Evolutionary conservation across 352 stramenopile species (phyloP), one percentile per base, ranked within the genome.

Genomic region (Phytophthora parvispora): DNA sequence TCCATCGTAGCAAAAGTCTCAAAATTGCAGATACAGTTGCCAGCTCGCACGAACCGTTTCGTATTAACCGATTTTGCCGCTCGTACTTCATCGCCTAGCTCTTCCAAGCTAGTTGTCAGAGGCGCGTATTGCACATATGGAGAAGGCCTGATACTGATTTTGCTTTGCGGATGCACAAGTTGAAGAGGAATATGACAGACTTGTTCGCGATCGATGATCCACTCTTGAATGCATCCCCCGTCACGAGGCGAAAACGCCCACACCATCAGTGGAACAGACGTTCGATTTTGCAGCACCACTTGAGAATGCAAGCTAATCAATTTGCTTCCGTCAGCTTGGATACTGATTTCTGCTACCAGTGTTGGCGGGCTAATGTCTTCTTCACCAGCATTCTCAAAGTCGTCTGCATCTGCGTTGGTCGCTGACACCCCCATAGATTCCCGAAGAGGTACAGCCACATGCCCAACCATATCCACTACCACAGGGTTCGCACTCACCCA

Each of bases 271-370:
- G 90, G 90, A 57, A 97, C 83, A 18, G 86, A 94, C 4, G 90
- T 96, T 74, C 89, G 83, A 42, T 97, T 97, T 68, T 94, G 86
- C 7, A 97, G 67, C 29, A 96, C 87, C 18, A 97, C 77, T 63
- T 96, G 90, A 28, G 90, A 97, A 70, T 96, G 90, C 13, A 97
- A 51, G 22, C 87, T 94, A 61, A 96, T 95, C 40, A 97, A 57
- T 60, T 97, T 97, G 69, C 89, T 97, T 6, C 90, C 90, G 57
- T 97, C 90, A 1, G 84, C 86, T 72, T 97, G 88, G 58, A 97
- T 93, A 15, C 63, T 95, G 63, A 97, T 96, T 60, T 97, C 90
- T 0, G 89, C 89, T 4, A 96, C 90, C 34, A 97, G 60, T 36
- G 92, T 91, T 13, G 90, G 90, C 31, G 83, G 86, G 25, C 68